Percentiles rank a stretch among this genome's conserved stretches.
These are phyloP conservation scores for Pezicula radicicola DNA, from an alignment of 2,329 filamentous ascomycete genomes.

Conservation along the genomic window DNA sequence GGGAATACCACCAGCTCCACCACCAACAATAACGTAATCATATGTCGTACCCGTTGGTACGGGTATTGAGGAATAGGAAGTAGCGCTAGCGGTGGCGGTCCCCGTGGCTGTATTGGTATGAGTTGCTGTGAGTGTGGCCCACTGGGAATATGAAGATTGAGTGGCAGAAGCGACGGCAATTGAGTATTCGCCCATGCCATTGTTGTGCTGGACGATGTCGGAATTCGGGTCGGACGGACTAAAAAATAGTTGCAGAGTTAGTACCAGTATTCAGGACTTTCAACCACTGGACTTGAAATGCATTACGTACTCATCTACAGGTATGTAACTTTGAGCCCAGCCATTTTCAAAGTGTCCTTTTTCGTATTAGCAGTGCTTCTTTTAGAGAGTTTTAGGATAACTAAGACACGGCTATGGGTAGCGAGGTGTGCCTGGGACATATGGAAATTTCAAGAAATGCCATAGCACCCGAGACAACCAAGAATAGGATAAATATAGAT, in stretches of 20 bases:
- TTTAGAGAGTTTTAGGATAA: too few species aligned
- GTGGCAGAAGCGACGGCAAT: slow-evolving; percentile 38
- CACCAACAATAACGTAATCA: slow-evolving; percentile 53
- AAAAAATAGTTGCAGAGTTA: slow-evolving; percentile 13
- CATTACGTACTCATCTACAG: slow-evolving; percentile 3
- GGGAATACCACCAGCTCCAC: slow-evolving; percentile 49
- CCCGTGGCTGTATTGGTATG: slow-evolving; percentile 14
- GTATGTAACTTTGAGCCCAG: slow-evolving; percentile 47
- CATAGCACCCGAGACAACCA: too few species aligned
- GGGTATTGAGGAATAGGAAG: slow-evolving; percentile 41
- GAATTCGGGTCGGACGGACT: slow-evolving; percentile 41
- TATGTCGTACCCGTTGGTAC: slow-evolving; percentile 43
- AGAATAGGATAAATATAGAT: too few species aligned
- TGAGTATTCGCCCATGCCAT: slow-evolving; percentile 52
- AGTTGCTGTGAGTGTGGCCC: slow-evolving; percentile 26
- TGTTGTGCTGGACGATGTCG: slow-evolving; percentile 51
- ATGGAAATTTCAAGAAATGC: too few species aligned
- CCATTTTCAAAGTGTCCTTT: slow-evolving; percentile 44
- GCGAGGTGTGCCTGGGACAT: too few species aligned
- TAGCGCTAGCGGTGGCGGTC: slow-evolving; percentile 34
- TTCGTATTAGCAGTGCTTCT: too few species aligned
- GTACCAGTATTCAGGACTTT: too few species aligned
- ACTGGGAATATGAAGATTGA: slow-evolving; percentile 32
- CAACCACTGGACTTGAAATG: neutral
- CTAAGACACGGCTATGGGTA: too few species aligned